Percentiles rank a stretch among this genome's conserved stretches.
Evolutionary conservation across 2,329 filamentous ascomycete species (phyloP).

Genomic region (Trichoderma sp.): DNA sequence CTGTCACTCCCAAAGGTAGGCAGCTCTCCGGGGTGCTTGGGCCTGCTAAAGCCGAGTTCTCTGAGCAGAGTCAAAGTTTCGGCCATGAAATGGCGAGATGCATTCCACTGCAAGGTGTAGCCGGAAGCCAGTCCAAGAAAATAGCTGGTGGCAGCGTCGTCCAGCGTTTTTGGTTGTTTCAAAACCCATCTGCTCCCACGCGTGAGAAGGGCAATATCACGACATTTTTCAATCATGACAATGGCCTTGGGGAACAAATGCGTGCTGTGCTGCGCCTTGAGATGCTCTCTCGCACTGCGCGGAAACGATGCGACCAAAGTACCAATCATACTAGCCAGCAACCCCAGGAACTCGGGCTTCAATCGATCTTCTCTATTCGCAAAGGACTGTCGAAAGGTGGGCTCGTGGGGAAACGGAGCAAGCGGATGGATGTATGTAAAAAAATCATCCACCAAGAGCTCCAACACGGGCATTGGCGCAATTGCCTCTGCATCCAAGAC

Average conservation of each 20-base stretch:
- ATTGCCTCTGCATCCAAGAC: slow-evolving; percentile 66
- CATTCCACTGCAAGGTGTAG: slow-evolving; percentile 66
- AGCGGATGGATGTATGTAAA: slow-evolving; percentile 80
- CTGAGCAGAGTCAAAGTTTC: slow-evolving; percentile 69
- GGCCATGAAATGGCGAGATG: slow-evolving; percentile 68
- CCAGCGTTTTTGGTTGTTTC: slow-evolving; percentile 48
- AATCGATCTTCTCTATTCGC: slow-evolving; percentile 63
- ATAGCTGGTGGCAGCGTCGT: slow-evolving; percentile 69
- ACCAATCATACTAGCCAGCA: slow-evolving; percentile 73
- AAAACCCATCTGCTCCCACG: slow-evolving; percentile 55
- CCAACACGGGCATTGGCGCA: slow-evolving; percentile 65
- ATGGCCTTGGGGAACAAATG: slow-evolving; percentile 67
- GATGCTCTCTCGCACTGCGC: slow-evolving; percentile 65
- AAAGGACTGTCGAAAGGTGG: slow-evolving; percentile 70
- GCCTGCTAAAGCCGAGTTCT: slow-evolving; percentile 63
- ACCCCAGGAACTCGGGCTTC: slow-evolving; percentile 65
- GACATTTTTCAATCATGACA: slow-evolving; percentile 68
- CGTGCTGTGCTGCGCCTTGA: slow-evolving; percentile 63
- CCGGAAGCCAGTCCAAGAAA: slow-evolving; percentile 66
- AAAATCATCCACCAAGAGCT: slow-evolving; percentile 74
- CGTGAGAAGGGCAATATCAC: slow-evolving; percentile 65
- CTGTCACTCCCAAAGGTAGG: slow-evolving; percentile 42
- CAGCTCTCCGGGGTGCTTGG: slow-evolving; percentile 43
- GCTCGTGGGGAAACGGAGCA: slow-evolving; percentile 75
- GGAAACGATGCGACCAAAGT: slow-evolving; percentile 74